Base-by-base conservation (phyloP, 257 asterid species). In the Linderniella brevidens region DNA sequence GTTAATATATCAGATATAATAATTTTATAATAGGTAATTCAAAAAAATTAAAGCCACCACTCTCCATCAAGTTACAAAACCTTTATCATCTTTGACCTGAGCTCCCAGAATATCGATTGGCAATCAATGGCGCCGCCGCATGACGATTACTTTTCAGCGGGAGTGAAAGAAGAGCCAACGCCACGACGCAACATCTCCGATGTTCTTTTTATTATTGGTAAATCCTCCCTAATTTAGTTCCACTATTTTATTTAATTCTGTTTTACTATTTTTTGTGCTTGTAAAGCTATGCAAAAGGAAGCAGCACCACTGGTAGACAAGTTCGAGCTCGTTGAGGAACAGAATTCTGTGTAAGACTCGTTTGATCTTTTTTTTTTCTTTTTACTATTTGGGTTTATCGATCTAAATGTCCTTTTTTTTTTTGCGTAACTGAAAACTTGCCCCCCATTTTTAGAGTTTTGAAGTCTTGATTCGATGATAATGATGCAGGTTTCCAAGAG, bases 271-370 rank as follows among this genome's bases (percentile, higher is more conserved):
- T 14, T 42, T 49, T 39, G 37, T 13, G 54, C 29, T 50, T 57
- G 45, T 48, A 37, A 17, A 90, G 99, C 93, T 71, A 85, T 90
- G 99, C 86, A 85, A 60, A 71, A 92, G 35, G 99, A 90, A 73
- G 99, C 96, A 50, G 52, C 60, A 50, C 96, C 99, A 15, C 65
- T 90, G 42, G 94, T 85, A 39, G 54, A 68, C 13, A 90, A 79
- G 70, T 79, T 90, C 66, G 60, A 75, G 70, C 96, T 90, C 48
- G 55, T 61, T 11, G 82, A 77, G 72, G 79, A 68, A 41, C 37
- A 70, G 40, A 64, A 68, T 46, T 80, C 88, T 29, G 72, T 48
- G 97, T 86, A 66, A 7, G 67, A 38, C 49, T 63, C 51, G 19
- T 57, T 52, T 43, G 20, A 13, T 68, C 54, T 38, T 37, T 3